Base-by-base conservation (phyloP, 108 stramenopile genomes). In the Pseudonitzschia multistriata region DNA sequence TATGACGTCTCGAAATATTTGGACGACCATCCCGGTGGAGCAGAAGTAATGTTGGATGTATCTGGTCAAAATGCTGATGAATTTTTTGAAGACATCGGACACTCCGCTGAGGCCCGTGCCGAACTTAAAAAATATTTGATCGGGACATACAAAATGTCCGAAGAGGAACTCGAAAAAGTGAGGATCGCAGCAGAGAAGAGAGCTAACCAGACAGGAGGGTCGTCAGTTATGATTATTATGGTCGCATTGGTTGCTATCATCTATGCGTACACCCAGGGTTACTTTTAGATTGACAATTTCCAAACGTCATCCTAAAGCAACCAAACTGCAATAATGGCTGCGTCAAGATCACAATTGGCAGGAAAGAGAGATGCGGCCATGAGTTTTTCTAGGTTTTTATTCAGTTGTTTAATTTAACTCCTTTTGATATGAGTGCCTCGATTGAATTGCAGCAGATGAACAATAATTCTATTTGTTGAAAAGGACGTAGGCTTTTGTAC, bases 21-120 rank as follows among this genome's bases (percentile, higher is more conserved):
- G 68, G 94, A 96, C 66, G 93, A 97, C 69, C 98, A 99, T 76
- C 93, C 98, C 19, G 98, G 98, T 61, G 97, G 97, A 36, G 90
- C 90, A 22, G 96, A 97, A 77, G 92, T 98, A 14, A 80, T 98
- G 78, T 78, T 97, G 65, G 96, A 97, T 72, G 83, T 95, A 19
- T 88, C 86, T 28, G 97, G 97, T 33, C 76, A 88, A 78, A 92
- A 97, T 79, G 95, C 93, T 21, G 95, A 96, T 72, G 96, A 96
- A 77, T 94, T 96, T 81, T 98, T 98, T 77, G 97, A 98, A 79
- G 97, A 97, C 68, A 98, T 97, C 82, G 97, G 97, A 2, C 97
- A 98, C 74, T 97, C 96, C 33, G 88, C 86, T 56, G 94, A 96
- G 62, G 97, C 97, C 0, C 78, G 96, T 56, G 73, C 84, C 24